Base-by-base conservation (phyloP, 1,284 basidiomycete species). In the Amylostereum areolatum region DNA sequence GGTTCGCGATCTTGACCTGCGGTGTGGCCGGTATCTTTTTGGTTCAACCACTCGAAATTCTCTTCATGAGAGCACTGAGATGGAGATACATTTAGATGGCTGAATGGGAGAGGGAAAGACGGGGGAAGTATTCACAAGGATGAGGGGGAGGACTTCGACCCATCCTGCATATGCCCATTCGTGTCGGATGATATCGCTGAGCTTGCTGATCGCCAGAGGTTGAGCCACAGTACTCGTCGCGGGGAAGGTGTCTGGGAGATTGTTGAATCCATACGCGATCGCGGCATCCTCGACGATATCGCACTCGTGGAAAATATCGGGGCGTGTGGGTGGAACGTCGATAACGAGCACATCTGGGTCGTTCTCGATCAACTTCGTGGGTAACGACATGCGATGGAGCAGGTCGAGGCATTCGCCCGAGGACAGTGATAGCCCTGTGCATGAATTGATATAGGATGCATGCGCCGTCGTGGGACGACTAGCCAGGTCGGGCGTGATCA, bases 261-360 rank as follows among this genome's bases (percentile, higher is more conserved):
- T 96, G 73, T 99, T 97, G 76, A 95, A 99, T 1, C 97, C 97
- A 63, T 95, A 97, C 0, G 93, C 96, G 55, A 99, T 94, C 4
- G 97, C 97, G 1, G 89, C 92, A 59, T 99, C 96, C 65, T 99
- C 96, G 86, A 99, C 92, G 60, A 99, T 80, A 66, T 99, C 96
- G 62, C 95, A 97, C 67, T 98, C 94, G 66, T 99, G 97, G 52
- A 99, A 73, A 56, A 99, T 97, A 64, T 99, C 96, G 1, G 97
- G 93, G 42, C 96, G 83, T 9, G 94, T 98, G 30, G 89, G 78
- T 2, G 96, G 96, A 33, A 99, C 80, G 36, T 81, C 71, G 28
- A 99, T 86, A 28, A 81, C 61, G 25, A 92, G 68, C 59, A 88
- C 83, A 57, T 92, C 87, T 0, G 75, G 56, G 51, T 85, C 67